Evolutionary conservation across 352 stramenopile genomes (phyloP).

Genomic region (Pythium aristosporum): DNA sequence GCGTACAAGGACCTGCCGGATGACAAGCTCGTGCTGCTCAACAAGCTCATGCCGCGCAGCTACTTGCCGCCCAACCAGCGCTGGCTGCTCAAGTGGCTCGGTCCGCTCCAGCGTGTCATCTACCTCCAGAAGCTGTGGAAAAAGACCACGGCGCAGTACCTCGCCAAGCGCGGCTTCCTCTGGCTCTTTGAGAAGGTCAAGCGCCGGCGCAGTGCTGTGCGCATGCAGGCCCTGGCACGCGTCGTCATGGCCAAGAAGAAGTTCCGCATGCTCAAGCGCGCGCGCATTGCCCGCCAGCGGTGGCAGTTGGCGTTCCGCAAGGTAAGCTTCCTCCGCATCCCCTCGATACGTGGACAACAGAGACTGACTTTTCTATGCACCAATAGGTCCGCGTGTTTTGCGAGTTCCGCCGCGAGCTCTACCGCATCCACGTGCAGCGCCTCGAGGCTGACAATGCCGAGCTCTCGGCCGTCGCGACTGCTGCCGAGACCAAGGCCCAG

Average conservation of each 20-base stretch:
- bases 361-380: constrained; percentile 9
- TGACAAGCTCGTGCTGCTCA: constrained; percentile 83
- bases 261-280: constrained; percentile 63
- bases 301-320: constrained; percentile 73
- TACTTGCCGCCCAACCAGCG: constrained; percentile 62
- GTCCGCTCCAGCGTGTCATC: constrained; percentile 74
- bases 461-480: constrained; percentile 40
- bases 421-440: constrained; percentile 65
- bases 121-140: constrained; percentile 88
- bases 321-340: constrained; percentile 25
- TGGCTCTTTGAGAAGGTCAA: constrained; percentile 70
- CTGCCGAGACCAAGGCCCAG: constrained; percentile 41
- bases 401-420: constrained; percentile 59
- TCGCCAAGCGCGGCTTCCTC: constrained; percentile 79
- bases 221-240: constrained; percentile 66
- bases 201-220: constrained; percentile 56
- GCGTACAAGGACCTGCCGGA: constrained; percentile 74
- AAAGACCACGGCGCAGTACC: constrained; percentile 70
- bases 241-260: constrained; percentile 64
- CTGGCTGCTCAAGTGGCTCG: constrained; percentile 86
- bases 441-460: constrained; percentile 67
- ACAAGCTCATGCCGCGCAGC: constrained; percentile 69
- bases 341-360: neutral
- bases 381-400: constrained; percentile 39
- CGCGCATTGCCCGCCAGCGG: constrained; percentile 57